Evolutionary conservation across 176 grass and related monocot species (phyloP).

Genomic region (Pontederia crassipes): DNA sequence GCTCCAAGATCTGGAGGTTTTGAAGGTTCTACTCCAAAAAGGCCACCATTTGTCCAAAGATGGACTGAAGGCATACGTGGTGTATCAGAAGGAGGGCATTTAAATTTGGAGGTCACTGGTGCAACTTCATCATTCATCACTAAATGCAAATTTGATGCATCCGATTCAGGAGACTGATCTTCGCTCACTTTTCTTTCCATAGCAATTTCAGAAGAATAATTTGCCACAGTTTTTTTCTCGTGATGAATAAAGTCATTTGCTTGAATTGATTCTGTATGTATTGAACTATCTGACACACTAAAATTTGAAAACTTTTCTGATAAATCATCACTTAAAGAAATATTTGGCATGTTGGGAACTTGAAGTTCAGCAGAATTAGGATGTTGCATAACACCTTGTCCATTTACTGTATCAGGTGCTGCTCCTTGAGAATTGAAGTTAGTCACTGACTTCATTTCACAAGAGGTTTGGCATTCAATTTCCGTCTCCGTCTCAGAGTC

Average conservation of each 20-base stretch:
- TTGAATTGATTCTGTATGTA: slow-evolving; percentile 8
- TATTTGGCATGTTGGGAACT: slow-evolving; percentile 18
- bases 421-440: slow-evolving; percentile 22
- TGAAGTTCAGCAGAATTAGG: slow-evolving; percentile 25
- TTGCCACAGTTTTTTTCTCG: slow-evolving; percentile 15
- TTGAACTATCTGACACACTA: slow-evolving; percentile 27
- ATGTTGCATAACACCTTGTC: slow-evolving; percentile 10
- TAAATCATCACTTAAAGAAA: slow-evolving; percentile 17
- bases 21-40: slow-evolving; percentile 93
- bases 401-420: slow-evolving; percentile 17
- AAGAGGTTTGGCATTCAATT: slow-evolving; percentile 47
- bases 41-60: slow-evolving; percentile 98
- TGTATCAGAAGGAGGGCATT: slow-evolving; percentile 25
- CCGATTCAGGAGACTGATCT: slow-evolving; percentile 14
- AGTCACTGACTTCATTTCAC: slow-evolving; percentile 22
- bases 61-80: slow-evolving; percentile 46
- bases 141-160: slow-evolving; percentile 16
- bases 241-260: slow-evolving; percentile 7
- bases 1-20: slow-evolving; percentile 67
- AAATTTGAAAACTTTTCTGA: slow-evolving; percentile 33
- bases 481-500: slow-evolving; percentile 91
- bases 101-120: slow-evolving; percentile 17
- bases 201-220: slow-evolving; percentile 32
- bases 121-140: slow-evolving; percentile 6
- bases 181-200: slow-evolving; percentile 19